Evolutionary conservation across 768 basidiomycete genomes (phyloP).

Genomic region (Gelatoporia subvermispora): DNA sequence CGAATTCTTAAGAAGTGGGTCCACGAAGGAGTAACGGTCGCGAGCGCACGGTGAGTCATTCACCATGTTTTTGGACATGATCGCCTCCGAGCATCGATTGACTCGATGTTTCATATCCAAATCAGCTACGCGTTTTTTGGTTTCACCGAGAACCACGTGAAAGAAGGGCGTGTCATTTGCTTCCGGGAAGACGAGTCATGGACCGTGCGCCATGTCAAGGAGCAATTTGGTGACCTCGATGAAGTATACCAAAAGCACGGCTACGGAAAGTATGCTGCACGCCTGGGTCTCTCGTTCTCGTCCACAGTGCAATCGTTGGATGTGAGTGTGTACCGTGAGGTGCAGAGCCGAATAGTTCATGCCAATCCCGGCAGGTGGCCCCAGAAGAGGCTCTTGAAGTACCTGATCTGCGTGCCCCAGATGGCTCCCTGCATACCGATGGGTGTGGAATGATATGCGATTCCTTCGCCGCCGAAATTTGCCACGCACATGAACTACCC

Average conservation of each 20-base stretch:
- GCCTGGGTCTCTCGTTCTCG: constrained; percentile 15
- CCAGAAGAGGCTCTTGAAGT: constrained; percentile 3
- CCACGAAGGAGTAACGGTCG: constrained; percentile 5
- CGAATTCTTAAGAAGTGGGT: constrained; percentile 1
- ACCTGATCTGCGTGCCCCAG: constrained; percentile 7
- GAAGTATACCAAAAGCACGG: constrained; percentile 9
- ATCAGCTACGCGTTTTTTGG: constrained; percentile 14
- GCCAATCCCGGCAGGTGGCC: not conserved
- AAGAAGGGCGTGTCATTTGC: constrained; percentile 14
- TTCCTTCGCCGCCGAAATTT: constrained; percentile 9
- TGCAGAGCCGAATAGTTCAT: not conserved
- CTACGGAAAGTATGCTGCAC: constrained; percentile 15
- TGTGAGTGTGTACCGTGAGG: constrained; percentile 1
- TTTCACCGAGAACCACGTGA: constrained; percentile 13
- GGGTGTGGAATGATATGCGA: constrained; percentile 16
- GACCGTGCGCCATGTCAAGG: constrained; percentile 10
- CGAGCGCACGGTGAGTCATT: constrained; percentile 5
- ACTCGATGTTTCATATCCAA: not conserved
- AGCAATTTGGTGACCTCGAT: constrained; percentile 9
- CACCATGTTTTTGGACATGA: not conserved
- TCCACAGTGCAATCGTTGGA: constrained; percentile 13
- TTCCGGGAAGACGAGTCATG: constrained; percentile 14
- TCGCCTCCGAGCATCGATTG: too few relatives aligned
- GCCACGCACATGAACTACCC: constrained; percentile 5
- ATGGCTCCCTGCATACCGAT: constrained; percentile 14